Base-by-base conservation (phyloP, 768 basidiomycete genomes). In the Pholiota conissans region DNA sequence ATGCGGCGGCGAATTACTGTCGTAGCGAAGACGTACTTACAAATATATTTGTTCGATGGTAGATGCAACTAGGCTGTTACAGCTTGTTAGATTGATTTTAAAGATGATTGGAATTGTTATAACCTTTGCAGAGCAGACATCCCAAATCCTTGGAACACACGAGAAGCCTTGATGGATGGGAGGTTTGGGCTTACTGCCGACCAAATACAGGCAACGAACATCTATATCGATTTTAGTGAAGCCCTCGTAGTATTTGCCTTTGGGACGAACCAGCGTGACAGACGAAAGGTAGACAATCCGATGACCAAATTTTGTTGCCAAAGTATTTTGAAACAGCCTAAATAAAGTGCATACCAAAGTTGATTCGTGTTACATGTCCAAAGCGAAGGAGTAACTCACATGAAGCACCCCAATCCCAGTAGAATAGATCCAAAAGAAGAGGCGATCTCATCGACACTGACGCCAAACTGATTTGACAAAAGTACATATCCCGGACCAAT, bases 171-270 rank as follows among this genome's bases (percentile, higher is more conserved):
- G 42, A 80, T 76, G 2, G 77, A 78, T 0, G 71, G 59, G 30
- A 79, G 69, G 26, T 69, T 74, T 16, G 78, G 76, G 56, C 76
- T 76, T 7, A 72, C 66, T 7, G 76, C 79, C 57, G 72, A 75
- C 78, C 79, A 79, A 39, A 79, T 76, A 50, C 76, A 76, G 7
- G 73, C 72, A 16, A 77, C 65, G 60, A 79, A 77, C 75, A 78
- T 77, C 76, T 78, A 20, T 27, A 29, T 29, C 10, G 22, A 10
- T 22, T 20, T 26, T 11, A 55, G 55, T 20, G 2, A 14, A 58
- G 11, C 27, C 10, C 28, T 20, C 32, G 2, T 29, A 29, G 11
- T 14, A 24, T 14, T 1, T 48, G 24, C 7, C 24, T 24, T 26
- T 10, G 18, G 9, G 2, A 56, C 70, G n/a, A 35, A 77, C 76